Evolutionary conservation across 139 green algal genomes (phyloP).

Genomic region (Chlorella vulgaris): DNA sequence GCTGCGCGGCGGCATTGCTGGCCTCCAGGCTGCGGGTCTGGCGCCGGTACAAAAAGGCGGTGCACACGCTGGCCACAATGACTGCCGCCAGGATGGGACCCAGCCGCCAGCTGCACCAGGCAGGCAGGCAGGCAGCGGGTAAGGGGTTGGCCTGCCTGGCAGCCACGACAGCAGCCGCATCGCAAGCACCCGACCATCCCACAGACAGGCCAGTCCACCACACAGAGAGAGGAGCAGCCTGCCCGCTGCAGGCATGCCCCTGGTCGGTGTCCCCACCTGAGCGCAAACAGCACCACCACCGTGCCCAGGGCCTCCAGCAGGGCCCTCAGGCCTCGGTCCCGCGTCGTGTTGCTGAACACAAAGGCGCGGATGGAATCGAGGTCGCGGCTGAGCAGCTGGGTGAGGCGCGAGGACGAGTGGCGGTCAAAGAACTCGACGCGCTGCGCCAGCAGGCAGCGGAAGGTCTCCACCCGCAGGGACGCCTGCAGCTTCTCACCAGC

Average conservation of each 20-base stretch:
- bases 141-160: not conserved
- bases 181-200: too few relatives aligned
- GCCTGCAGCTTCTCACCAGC: slow-evolving; percentile 75
- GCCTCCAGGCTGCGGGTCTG: slow-evolving; percentile 67
- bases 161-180: not conserved
- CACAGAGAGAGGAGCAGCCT: too few relatives aligned
- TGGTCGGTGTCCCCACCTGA: slow-evolving; percentile 41
- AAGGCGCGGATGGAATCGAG: slow-evolving; percentile 83
- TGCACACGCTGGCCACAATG: slow-evolving; percentile 74
- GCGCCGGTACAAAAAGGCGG: slow-evolving; percentile 75
- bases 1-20: slow-evolving; percentile 51
- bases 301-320: slow-evolving; percentile 76
- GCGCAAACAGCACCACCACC: slow-evolving; percentile 59
- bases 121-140: too few relatives aligned
- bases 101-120: slow-evolving; percentile 62
- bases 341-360: slow-evolving; percentile 80
- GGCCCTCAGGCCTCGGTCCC: slow-evolving; percentile 78
- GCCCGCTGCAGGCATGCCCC: not conserved
- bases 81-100: slow-evolving; percentile 78
- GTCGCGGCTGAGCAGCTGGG: slow-evolving; percentile 76
- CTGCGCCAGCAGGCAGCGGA: slow-evolving; percentile 84
- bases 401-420: slow-evolving; percentile 70
- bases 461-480: slow-evolving; percentile 73
- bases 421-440: slow-evolving; percentile 69
- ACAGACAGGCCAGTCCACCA: too few relatives aligned